Base-by-base conservation (phyloP, 2,329 filamentous ascomycete species). In the Trichoderma aggressivum region DNA sequence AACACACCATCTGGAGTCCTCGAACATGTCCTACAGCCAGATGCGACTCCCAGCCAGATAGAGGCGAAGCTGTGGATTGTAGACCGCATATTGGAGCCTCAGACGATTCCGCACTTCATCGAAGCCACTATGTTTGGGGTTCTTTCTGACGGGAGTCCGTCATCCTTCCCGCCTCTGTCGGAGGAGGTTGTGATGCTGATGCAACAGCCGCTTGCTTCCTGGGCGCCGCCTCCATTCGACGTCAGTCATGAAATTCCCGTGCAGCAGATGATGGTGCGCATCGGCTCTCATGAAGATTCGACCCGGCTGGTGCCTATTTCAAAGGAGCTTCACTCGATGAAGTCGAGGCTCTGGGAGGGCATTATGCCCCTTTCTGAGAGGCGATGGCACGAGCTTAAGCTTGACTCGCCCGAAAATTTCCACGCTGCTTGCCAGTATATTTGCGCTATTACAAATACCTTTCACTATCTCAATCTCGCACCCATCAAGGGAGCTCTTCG, bases 321-420 rank as follows among this genome's bases (percentile, higher is more conserved):
- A 1, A 79, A 78, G 7, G 75, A 77, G 34, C 76, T 79, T 3
- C 75, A 77, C 4, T 71, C 76, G 1, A 78, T 79, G 74, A 79
- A 79, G n/a, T 75, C 75, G 11, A 71, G 77, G 7, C 24, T 79
- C 0, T 79, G 77, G 78, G 76, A 77, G 12, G 77, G 78, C 3
- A 47, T 79, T 1, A 62, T 74, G 6, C 78, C 78, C 3, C 59
- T 79, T 18, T 77, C 78, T 0, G 75, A 78, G 26, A 72, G 76
- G 14, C 72, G 75, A 26, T 79, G 77, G 78, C 59, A 72, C 1
- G 75, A 79, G 0, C 16, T 76, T 28, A 53, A 70, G 0, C 74
- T 79, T 0, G 75, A 78, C 21, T 63, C 75, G 0, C 73, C 72
- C 0, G 55, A 73, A 0, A 77, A 76, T 16, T 79, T 79, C n/a